phyloP scores from a whole-genome alignment of 2,329 filamentous ascomycete genomes.

The Pezicula carpinea region DNA sequence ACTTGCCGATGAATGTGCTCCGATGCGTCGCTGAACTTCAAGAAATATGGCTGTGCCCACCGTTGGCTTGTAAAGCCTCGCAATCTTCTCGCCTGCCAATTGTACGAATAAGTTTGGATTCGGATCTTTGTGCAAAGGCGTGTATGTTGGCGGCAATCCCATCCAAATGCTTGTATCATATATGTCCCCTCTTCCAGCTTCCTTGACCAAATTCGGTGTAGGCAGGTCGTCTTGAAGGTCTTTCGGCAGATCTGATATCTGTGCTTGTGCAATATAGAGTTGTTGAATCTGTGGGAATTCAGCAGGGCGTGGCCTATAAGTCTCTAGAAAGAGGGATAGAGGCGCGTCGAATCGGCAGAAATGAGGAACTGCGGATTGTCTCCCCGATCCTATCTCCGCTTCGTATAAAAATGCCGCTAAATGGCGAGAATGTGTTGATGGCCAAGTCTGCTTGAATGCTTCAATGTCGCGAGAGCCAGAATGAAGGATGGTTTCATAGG shows the following conservation, averaged over 20 bases:
- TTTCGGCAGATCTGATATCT: conserved; percentile 63
- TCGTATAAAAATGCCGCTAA: not conserved
- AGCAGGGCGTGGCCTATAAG: not conserved
- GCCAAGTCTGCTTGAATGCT: not conserved
- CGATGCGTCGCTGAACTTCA: conserved; percentile 34
- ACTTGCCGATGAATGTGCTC: conserved; percentile 30
- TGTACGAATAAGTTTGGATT: conserved; percentile 93
- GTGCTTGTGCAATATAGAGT: conserved; percentile 85
- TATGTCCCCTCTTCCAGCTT: conserved; percentile 72
- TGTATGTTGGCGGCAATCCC: conserved; percentile 80
- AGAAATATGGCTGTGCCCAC: conserved; percentile 62
- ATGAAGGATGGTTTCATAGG: conserved; percentile 48
- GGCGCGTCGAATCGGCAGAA: conserved; percentile 44
- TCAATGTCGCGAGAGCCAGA: not conserved
- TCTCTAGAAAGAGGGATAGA: conserved; percentile 21
- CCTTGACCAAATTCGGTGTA: conserved; percentile 56
- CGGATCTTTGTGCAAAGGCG: conserved; percentile 85
- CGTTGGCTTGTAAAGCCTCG: conserved; percentile 66
- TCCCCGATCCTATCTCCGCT: too few relatives aligned
- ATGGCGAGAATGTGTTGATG: too few relatives aligned
- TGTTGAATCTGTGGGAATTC: conserved; percentile 13
- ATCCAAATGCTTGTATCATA: conserved; percentile 88
- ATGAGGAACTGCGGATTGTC: conserved; percentile 14
- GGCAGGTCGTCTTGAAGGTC: conserved; percentile 62
- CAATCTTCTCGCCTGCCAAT: conserved; percentile 64